A percentile compares a stretch with the other conserved stretches of the same genome.
phyloP scores from a whole-genome alignment of 805 yeast genomes.

The Zygosaccharomyces siamensis region DNA sequence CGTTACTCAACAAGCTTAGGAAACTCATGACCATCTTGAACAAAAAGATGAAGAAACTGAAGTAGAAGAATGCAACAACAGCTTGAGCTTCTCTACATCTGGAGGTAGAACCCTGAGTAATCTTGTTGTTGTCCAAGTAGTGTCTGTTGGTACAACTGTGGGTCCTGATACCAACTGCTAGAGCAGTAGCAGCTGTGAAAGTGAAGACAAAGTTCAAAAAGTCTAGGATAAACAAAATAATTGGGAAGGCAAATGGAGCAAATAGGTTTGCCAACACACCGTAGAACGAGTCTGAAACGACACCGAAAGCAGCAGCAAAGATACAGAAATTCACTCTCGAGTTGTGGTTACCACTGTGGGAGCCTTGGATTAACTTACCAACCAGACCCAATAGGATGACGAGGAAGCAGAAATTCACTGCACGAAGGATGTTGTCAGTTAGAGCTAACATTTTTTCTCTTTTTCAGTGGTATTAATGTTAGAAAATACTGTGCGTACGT shows the following conservation, averaged over 20 bases:
- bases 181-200: conserved; percentile 89
- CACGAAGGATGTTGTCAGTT: conserved; percentile 73
- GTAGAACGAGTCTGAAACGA: conserved; percentile 74
- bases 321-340: conserved; percentile 87
- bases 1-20: conserved; percentile 46
- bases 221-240: conserved; percentile 68
- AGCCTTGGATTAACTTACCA: conserved; percentile 79
- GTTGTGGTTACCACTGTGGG: conserved; percentile 37
- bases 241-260: conserved; percentile 77
- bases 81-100: conserved; percentile 97
- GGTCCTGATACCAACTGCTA: conserved; percentile 82
- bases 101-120: conserved; percentile 68
- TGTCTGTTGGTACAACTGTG: conserved; percentile 75
- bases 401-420: conserved; percentile 66
- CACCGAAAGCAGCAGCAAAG: conserved; percentile 82
- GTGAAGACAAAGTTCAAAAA: conserved; percentile 87
- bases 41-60: conserved; percentile 71
- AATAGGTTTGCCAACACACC: conserved; percentile 74
- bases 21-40: conserved; percentile 53
- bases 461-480: neutral
- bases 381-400: conserved; percentile 80
- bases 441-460: conserved; percentile 53
- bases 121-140: conserved; percentile 61
- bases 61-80: conserved; percentile 73
- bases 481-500: no score